Percentiles rank a stretch among this genome's conserved stretches.
phyloP scores from a whole-genome alignment of 2,329 filamentous ascomycete species.

The Macroventuria anomochaeta region DNA sequence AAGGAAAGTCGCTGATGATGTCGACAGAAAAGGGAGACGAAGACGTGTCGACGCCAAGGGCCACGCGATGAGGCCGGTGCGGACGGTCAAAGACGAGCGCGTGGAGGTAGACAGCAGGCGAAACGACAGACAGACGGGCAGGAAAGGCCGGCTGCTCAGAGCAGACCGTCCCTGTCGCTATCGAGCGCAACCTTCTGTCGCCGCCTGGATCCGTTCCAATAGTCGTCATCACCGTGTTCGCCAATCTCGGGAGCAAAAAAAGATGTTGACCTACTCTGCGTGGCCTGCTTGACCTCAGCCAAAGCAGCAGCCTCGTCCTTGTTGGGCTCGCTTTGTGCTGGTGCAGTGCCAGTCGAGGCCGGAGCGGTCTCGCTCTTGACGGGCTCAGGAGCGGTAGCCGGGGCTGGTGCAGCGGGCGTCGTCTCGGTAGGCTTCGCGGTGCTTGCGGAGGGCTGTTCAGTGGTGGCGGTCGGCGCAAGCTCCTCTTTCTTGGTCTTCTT shows the following conservation, averaged over 20 bases:
- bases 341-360: constrained; percentile 9
- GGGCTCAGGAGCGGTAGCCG: constrained; percentile 31
- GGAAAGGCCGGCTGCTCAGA: constrained; percentile 4
- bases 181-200: constrained; percentile 26
- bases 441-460: constrained; percentile 33
- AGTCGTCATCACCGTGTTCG: constrained; percentile 16
- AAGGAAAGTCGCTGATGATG: constrained; percentile 12
- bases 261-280: constrained; percentile 42
- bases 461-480: constrained; percentile 35
- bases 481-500: constrained; percentile 44
- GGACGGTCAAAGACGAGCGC: background rate
- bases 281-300: constrained; percentile 44
- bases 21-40: background rate
- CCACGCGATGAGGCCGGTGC: background rate
- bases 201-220: constrained; percentile 31
- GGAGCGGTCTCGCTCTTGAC: constrained; percentile 17
- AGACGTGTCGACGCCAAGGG: background rate
- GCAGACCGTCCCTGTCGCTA: constrained; percentile 16
- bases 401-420: constrained; percentile 40
- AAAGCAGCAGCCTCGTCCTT: constrained; percentile 38
- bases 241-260: constrained; percentile 12
- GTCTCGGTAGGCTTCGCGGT: constrained; percentile 44
- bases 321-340: constrained; percentile 29
- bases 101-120: background rate
- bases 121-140: background rate